Percentiles rank a stretch among this genome's conserved stretches.
Conservation (phyloP, 805 yeast species). For the Candida parachauliodes region DNA sequence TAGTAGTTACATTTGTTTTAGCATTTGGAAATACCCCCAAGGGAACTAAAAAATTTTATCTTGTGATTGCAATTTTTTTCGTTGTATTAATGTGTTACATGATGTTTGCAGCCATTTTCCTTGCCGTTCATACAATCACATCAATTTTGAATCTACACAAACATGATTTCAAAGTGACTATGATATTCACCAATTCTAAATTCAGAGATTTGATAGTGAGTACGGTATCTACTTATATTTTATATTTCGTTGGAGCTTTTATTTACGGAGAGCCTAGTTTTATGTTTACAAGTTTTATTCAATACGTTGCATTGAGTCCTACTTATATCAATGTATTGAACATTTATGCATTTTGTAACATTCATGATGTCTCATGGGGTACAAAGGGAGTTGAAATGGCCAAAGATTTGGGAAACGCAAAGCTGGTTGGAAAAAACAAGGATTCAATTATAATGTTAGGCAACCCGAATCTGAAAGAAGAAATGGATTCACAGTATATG, state of each 20-base stretch:
- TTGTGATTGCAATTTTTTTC: slow-evolving; percentile 71
- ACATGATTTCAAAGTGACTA: slow-evolving; percentile 37
- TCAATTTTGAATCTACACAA: slow-evolving; percentile 44
- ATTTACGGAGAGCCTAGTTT: slow-evolving; percentile 89
- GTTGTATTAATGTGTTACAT: slow-evolving; percentile 87
- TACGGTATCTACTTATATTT: slow-evolving; percentile 73
- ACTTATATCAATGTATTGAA: slow-evolving; percentile 87
- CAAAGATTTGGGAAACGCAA: slow-evolving; percentile 81
- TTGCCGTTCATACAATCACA: slow-evolving; percentile 71
- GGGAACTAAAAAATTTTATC: slow-evolving; percentile 79
- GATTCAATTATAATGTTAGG: slow-evolving; percentile 37
- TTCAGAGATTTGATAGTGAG: slow-evolving; percentile 89
- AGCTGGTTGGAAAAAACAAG: slow-evolving; percentile 40
- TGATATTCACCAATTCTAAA: slow-evolving; percentile 61
- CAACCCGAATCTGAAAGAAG: slow-evolving; percentile 65
- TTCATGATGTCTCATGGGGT: slow-evolving; percentile 97
- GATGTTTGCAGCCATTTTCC: slow-evolving; percentile 80
- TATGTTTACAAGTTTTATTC: slow-evolving; percentile 82
- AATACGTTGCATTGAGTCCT: slow-evolving; percentile 81
- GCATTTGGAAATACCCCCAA: slow-evolving; percentile 93
- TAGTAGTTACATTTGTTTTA: slow-evolving; percentile 81
- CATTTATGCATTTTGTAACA: slow-evolving; percentile 93
- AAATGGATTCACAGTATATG: slow-evolving; percentile 72
- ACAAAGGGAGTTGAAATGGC: slow-evolving; percentile 75
- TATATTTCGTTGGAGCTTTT: slow-evolving; percentile 76